Evolutionary conservation across 495 filamentous ascomycete species (phyloP).

Genomic region (Parachaetomium inaequale): DNA sequence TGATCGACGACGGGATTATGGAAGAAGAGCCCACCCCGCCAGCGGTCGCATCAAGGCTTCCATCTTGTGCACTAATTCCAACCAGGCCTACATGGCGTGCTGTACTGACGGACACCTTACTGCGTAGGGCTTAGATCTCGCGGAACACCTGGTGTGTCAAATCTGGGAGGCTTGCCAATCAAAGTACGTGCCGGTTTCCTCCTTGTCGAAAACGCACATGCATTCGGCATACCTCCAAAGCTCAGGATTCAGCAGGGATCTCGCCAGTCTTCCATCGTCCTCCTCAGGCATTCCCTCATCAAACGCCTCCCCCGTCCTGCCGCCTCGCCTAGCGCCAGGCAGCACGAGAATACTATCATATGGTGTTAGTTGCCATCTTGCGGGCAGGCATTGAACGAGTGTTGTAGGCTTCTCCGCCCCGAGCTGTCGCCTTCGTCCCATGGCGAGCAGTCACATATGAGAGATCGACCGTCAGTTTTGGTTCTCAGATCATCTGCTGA

Average conservation of each 20-base stretch:
- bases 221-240: not conserved
- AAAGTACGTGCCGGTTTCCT: not conserved
- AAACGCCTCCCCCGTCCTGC: not conserved
- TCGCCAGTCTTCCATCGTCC: not conserved
- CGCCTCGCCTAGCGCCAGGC: not conserved
- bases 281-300: not conserved
- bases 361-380: no score
- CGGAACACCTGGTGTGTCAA: slow-evolving; percentile 40
- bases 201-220: slow-evolving; percentile 1
- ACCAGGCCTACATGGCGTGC: not conserved
- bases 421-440: not conserved
- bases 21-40: not conserved
- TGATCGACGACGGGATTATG: slow-evolving; percentile 32
- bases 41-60: not conserved
- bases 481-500: slow-evolving; percentile 4
- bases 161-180: slow-evolving; percentile 22
- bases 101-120: not conserved
- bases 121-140: slow-evolving; percentile 27
- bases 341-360: no score
- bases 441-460: not conserved
- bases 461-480: not conserved
- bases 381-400: not conserved
- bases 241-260: no score
- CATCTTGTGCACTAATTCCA: no score
- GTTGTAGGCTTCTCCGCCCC: not conserved